Base-by-base conservation (phyloP, 768 basidiomycete species). In the Dioszegia hungarica region DNA sequence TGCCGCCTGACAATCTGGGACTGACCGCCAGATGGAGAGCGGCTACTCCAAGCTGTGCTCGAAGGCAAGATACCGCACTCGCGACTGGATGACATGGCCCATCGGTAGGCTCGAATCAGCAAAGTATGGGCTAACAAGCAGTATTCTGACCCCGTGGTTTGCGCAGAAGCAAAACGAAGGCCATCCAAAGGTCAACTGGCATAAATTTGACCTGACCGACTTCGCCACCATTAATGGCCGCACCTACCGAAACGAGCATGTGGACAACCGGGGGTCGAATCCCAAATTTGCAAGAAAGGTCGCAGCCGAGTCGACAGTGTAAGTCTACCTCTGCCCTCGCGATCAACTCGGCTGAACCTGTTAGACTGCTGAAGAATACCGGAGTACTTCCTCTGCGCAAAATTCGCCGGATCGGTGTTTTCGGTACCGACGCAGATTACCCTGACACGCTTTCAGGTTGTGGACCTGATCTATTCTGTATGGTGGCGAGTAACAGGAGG, bases 231-330 rank as follows among this genome's bases (percentile, higher is more conserved):
- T 66, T 19, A 37, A 27, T 15, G 64, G 64, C 8, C 49, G 56
- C 9, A 36, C 40, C 0, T 72, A 52, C 39, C 52, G 49, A 17
- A 72, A 72, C 38, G 57, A 63, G 79, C 66, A 79, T 43, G 66
- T 77, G 22, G 67, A 78, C 67, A 87, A 86, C 0, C 84, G 85
- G 65, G 83, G 74, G 17, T 82, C 87, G 64, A 87, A 89, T 62
- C 79, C 77, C 61, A 75, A 79, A 52, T 56, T 61, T 28, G 67
- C 67, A 3, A 46, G 70, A 22, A 72, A 67, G 37, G 59, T 66
- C 5, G 70, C 70, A 5, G 62, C 70, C 6, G 70, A 69, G 41
- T 72, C 70, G 1, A 67, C 65, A 2, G 68, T 72, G 67, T 72
- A 29, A 58, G 70, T 46, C 10, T 9, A 5, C 17, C 46, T 11